A percentile compares a stretch with the other conserved stretches of the same genome.
These are phyloP conservation scores for Gossypium raimondii DNA, from an alignment of 345 rosid species.

Conservation along the genomic window DNA sequence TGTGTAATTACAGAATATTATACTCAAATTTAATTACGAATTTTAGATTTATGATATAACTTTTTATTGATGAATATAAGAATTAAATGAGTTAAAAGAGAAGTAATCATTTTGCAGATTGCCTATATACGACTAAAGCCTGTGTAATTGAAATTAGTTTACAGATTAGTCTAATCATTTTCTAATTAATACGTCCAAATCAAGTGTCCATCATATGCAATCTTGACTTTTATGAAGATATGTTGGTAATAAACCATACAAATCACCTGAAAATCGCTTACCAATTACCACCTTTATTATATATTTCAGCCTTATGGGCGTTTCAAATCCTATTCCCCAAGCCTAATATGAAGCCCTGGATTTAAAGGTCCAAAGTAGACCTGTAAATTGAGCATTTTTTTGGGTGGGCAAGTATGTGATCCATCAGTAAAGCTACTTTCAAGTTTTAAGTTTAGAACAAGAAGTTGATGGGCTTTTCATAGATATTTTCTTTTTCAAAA, in stretches of 20 bases:
- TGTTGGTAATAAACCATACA: no score
- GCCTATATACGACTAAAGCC: no score
- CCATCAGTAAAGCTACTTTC: neutral
- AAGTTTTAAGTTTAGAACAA: neutral
- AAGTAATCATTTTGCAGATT: no score
- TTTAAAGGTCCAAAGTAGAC: neutral
- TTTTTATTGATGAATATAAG: no score
- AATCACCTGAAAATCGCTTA: no score
- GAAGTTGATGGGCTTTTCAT: neutral
- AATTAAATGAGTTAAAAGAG: no score
- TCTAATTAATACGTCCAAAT: conserved; percentile 4
- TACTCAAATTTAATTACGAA: no score
- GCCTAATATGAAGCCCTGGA: neutral
- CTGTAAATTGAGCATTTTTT: neutral
- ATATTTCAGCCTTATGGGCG: neutral
- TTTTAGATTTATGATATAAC: no score
- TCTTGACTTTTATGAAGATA: conserved; percentile 6
- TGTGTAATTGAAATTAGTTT: neutral
- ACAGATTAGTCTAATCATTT: neutral
- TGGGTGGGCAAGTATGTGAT: neutral
- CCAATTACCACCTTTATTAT: no score
- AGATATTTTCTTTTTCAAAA: neutral
- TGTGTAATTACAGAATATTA: no score
- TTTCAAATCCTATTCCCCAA: neutral
- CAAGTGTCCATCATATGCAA: conserved; percentile 16